A percentile compares a stretch with the other conserved stretches of the same genome.
Conservation (phyloP, 257 asterid species). For the Jaltomata sinuosa region DNA sequence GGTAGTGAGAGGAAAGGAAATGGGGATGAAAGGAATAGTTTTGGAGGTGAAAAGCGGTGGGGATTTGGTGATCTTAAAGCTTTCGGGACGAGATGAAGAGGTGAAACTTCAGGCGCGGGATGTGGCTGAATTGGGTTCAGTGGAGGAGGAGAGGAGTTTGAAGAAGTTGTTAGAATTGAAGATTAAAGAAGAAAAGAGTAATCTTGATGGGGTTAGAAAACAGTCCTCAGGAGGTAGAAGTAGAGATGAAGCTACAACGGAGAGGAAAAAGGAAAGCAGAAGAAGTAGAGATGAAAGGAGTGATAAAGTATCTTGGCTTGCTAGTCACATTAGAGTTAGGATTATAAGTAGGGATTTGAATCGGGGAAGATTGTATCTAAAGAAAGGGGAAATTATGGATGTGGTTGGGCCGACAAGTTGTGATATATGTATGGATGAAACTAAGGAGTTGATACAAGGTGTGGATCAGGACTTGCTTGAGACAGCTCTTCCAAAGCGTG, state of each 20-base stretch:
- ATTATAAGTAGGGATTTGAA: slow-evolving; percentile 51
- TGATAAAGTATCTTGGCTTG: slow-evolving; percentile 48
- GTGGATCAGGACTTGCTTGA: slow-evolving; percentile 68
- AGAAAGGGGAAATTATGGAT: slow-evolving; percentile 73
- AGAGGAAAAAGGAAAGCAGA: slow-evolving; percentile 6
- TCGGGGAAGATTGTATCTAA: slow-evolving; percentile 58
- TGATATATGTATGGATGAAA: slow-evolving; percentile 62
- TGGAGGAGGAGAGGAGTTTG: slow-evolving; percentile 53
- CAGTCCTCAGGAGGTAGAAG: background rate
- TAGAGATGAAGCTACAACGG: background rate
- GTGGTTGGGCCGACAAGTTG: slow-evolving; percentile 69
- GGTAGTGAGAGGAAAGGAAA: slow-evolving; percentile 50
- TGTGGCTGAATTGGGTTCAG: slow-evolving; percentile 61
- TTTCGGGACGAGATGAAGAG: slow-evolving; percentile 34
- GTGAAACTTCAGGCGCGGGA: slow-evolving; percentile 36
- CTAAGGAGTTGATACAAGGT: slow-evolving; percentile 59
- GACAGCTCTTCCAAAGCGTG: slow-evolving; percentile 73
- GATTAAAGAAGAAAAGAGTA: slow-evolving; percentile 11
- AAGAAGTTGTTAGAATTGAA: slow-evolving; percentile 46
- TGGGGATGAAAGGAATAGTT: slow-evolving; percentile 60
- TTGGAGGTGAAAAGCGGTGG: slow-evolving; percentile 44
- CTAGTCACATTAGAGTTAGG: slow-evolving; percentile 71
- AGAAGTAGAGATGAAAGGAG: slow-evolving; percentile 6
- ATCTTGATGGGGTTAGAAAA: background rate
- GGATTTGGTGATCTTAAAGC: slow-evolving; percentile 38